phyloP scores from a whole-genome alignment of 805 yeast genomes.

The Dipodascus geniculatus region DNA sequence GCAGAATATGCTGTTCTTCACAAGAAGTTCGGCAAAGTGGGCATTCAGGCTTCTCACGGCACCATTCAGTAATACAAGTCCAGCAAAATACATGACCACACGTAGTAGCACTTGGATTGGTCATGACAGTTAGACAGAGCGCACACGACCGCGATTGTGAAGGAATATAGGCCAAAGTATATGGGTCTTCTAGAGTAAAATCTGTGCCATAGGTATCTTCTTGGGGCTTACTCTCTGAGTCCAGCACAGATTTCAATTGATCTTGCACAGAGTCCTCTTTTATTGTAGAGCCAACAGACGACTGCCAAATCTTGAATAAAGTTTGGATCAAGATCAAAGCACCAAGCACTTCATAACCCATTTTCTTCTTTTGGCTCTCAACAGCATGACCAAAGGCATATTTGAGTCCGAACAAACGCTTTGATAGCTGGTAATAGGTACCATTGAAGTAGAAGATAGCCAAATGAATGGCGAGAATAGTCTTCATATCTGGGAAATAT shows the following conservation, averaged over 20 bases:
- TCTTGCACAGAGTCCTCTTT: constrained; percentile 4
- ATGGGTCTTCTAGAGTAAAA: constrained; percentile 46
- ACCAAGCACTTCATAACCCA: constrained; percentile 62
- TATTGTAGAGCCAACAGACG: constrained; percentile 4
- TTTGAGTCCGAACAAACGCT: constrained; percentile 67
- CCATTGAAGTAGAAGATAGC: constrained; percentile 80
- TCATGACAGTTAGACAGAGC: constrained; percentile 72
- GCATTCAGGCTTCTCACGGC: constrained; percentile 77
- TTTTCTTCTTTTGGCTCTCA: constrained; percentile 19
- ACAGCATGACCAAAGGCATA: constrained; percentile 40
- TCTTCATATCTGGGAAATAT: constrained; percentile 15
- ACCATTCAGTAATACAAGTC: constrained; percentile 84
- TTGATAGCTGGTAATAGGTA: constrained; percentile 64
- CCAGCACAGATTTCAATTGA: not conserved
- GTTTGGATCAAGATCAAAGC: constrained; percentile 25
- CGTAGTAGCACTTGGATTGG: constrained; percentile 69
- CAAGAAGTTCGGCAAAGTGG: constrained; percentile 78
- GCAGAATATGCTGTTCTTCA: constrained; percentile 49
- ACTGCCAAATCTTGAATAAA: constrained; percentile 9
- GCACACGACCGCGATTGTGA: constrained; percentile 65
- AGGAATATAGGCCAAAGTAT: constrained; percentile 54
- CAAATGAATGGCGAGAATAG: constrained; percentile 55
- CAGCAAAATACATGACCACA: constrained; percentile 95
- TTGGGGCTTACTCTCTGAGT: not conserved
- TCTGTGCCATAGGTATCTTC: constrained; percentile 10